phyloP scores from a whole-genome alignment of 768 basidiomycete species.

The Russula earlei region DNA sequence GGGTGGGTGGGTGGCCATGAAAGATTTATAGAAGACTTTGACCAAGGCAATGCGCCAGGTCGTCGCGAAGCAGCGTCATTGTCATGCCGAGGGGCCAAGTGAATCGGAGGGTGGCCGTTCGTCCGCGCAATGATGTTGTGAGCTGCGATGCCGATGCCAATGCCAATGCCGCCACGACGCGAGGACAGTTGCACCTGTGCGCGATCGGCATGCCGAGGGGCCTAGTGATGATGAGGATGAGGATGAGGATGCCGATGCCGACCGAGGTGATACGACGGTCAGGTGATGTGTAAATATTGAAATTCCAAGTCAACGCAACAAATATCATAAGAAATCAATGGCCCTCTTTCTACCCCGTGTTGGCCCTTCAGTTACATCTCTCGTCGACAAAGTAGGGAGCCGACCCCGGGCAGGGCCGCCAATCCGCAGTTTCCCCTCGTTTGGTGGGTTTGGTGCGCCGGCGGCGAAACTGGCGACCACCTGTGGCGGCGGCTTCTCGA shows the following conservation, averaged over 20 bases:
- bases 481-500: slow-evolving; percentile 51
- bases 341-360: slow-evolving; percentile 22
- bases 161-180: neutral
- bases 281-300: neutral
- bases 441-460: neutral
- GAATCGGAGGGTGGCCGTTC: neutral
- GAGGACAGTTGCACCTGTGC: too few relatives aligned
- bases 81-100: neutral
- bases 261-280: neutral
- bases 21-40: neutral
- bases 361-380: slow-evolving; percentile 13
- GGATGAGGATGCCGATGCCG: too few relatives aligned
- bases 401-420: neutral
- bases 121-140: neutral
- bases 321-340: slow-evolving; percentile 22
- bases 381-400: neutral
- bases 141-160: neutral
- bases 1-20: neutral
- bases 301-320: neutral
- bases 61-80: slow-evolving; percentile 5
- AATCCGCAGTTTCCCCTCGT: neutral
- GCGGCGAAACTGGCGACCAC: slow-evolving; percentile 32
- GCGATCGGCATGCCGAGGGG: too few relatives aligned
- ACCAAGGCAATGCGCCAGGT: neutral
- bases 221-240: too few relatives aligned